phyloP scores from a whole-genome alignment of 78 protist species.

The Dictyostelium purpureum region DNA sequence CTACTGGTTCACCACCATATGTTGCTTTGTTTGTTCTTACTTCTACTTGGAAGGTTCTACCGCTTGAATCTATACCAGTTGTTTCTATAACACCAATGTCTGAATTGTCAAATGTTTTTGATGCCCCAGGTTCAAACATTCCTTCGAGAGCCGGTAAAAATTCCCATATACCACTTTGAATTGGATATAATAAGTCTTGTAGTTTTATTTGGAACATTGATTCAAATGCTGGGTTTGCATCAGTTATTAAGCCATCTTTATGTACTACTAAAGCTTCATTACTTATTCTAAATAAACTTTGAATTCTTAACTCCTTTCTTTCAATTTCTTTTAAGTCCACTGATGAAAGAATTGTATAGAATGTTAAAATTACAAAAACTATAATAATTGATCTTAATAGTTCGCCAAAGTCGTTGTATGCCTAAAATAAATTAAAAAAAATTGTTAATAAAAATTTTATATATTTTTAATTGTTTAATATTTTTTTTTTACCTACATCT shows the following conservation, averaged over 20 bases:
- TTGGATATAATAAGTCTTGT: constrained; percentile 32
- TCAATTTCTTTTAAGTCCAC: constrained; percentile 50
- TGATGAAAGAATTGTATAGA: constrained; percentile 25
- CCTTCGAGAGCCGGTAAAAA: constrained; percentile 53
- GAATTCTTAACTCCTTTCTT: constrained; percentile 59
- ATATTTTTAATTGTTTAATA: neutral
- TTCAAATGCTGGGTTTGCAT: constrained; percentile 73
- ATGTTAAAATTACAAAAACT: neutral
- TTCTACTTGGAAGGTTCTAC: constrained; percentile 70
- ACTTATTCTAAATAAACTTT: constrained; percentile 45
- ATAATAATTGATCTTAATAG: constrained; percentile 2
- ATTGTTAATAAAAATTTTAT: neutral
- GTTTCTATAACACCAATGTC: constrained; percentile 45
- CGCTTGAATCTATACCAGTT: constrained; percentile 32
- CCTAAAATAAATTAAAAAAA: neutral
- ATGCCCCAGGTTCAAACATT: constrained; percentile 15
- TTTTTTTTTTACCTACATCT: neutral
- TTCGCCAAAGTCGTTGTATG: neutral
- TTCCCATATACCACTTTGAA: constrained; percentile 74
- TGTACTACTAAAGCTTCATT: constrained; percentile 59
- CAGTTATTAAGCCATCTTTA: constrained; percentile 46
- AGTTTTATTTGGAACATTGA: constrained; percentile 49
- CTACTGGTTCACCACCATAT: constrained; percentile 64
- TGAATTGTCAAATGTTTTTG: neutral
- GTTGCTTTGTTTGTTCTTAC: constrained; percentile 65